phyloP scores from a whole-genome alignment of 2,329 filamentous ascomycete genomes.

The Aspergillus transmontanensis region DNA sequence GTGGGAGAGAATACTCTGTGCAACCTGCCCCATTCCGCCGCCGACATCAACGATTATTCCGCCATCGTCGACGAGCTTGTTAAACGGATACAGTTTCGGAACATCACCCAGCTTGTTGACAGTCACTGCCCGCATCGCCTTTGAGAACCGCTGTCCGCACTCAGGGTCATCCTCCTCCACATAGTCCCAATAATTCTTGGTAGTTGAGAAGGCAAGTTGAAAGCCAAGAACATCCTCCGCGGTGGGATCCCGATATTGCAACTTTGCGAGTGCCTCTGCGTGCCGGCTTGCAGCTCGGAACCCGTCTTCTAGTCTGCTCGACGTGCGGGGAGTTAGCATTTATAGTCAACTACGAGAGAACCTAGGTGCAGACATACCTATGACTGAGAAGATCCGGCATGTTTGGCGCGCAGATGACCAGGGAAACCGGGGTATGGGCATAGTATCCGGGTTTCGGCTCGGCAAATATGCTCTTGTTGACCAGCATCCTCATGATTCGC shows the following conservation, averaged over 20 bases:
- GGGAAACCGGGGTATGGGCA: not conserved
- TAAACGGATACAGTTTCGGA: not conserved
- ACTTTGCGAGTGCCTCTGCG: not conserved
- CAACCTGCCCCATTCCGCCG: not conserved
- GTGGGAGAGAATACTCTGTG: not conserved
- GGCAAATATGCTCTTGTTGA: not conserved
- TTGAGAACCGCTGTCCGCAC: not conserved
- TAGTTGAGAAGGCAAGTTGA: not conserved
- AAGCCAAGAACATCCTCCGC: not conserved
- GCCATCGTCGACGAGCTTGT: not conserved
- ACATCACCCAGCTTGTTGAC: not conserved
- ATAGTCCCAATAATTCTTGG: not conserved
- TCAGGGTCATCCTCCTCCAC: not conserved
- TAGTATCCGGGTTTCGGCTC: not conserved
- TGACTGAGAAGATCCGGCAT: not conserved
- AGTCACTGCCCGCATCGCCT: not conserved
- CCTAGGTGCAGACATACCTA: not conserved
- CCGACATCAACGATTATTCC: not conserved
- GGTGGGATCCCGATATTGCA: not conserved
- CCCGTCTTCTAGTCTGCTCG: not conserved
- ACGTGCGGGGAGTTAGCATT: not conserved
- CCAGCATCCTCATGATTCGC: not conserved
- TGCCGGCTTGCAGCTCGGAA: not conserved
- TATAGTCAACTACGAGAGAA: not conserved
- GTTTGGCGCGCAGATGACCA: not conserved